Base-by-base conservation (phyloP, 768 basidiomycete species). In the Rhizopogon roseolus region DNA sequence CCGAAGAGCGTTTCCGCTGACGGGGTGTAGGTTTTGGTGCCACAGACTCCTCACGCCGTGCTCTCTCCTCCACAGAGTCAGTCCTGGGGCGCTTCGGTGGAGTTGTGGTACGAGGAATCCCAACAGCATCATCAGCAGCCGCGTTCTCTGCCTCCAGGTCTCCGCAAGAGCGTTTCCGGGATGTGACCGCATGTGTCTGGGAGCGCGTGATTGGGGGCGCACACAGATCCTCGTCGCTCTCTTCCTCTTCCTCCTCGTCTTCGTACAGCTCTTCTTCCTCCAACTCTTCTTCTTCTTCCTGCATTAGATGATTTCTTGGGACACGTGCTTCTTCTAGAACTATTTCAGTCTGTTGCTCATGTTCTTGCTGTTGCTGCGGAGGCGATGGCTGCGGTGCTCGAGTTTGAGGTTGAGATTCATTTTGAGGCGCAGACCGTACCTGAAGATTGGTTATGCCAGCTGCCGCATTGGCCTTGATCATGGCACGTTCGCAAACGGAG, bases 401-500 rank as follows among this genome's bases (percentile, higher is more conserved):
- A 50, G 64, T 2, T 62, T 56, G 53, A 50, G 64, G 2, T 62
- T 56, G 53, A 49, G 41, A 17, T 39, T 43, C 29, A 50, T 29
- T 57, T 48, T 34, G 46, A 14, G 49, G 59, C 50, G 52, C 61
- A 36, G 56, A 61, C 32, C 65, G 67, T 44, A 57, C 60, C 11
- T 71, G 70, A 43, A 62, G 55, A 37, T 59, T 63, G 5, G 70
- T 66, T 29, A 65, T 71, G 4, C 71, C 74, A 42, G 71, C 67
- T 22, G 69, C 70, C 28, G 76, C 72, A 54, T 80, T 82, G 5
- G 78, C 80, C 45, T 71, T 71, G 25, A 76, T 66, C 64, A 81
- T 77, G 7, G 88, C 82, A 25, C 88, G 81, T 57, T 87, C 81
- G 64, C 88, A 90, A 39, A 89, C 82, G n/a, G 75, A 73, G 64